Evolutionary conservation across 352 stramenopile species (phyloP).

Genomic region (Globisporangium emineosum): DNA sequence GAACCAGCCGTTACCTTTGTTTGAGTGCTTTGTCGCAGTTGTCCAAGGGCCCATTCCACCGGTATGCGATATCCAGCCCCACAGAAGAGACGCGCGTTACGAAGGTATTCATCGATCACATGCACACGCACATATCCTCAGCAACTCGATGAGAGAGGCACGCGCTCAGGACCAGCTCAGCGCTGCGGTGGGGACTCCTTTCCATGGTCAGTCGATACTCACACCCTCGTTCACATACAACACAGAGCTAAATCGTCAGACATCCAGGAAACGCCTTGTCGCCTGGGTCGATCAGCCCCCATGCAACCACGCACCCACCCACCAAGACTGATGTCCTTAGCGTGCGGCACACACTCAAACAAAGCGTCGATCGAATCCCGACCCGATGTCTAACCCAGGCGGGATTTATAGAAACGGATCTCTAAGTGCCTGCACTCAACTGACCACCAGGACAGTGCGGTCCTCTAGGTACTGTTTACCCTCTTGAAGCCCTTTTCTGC

Average conservation of each 20-base stretch:
- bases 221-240: neutral
- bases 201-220: neutral
- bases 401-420: neutral
- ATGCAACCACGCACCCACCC: neutral
- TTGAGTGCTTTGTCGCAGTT: no score
- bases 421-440: neutral
- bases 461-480: no score
- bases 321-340: neutral
- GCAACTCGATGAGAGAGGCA: neutral
- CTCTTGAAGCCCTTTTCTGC: neutral
- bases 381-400: neutral
- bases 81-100: neutral
- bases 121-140: no score
- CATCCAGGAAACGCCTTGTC: neutral
- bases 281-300: neutral
- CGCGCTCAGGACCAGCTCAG: neutral
- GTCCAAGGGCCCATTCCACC: neutral
- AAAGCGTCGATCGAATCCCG: neutral
- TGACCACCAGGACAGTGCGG: neutral
- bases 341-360: neutral
- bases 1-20: no score
- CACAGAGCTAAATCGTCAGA: neutral
- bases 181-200: neutral
- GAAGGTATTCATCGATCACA: neutral
- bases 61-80: neutral